These are phyloP conservation scores for Suhomyces anneliseae DNA, from an alignment of 1,139 yeast genomes.

Conservation along the genomic window DNA sequence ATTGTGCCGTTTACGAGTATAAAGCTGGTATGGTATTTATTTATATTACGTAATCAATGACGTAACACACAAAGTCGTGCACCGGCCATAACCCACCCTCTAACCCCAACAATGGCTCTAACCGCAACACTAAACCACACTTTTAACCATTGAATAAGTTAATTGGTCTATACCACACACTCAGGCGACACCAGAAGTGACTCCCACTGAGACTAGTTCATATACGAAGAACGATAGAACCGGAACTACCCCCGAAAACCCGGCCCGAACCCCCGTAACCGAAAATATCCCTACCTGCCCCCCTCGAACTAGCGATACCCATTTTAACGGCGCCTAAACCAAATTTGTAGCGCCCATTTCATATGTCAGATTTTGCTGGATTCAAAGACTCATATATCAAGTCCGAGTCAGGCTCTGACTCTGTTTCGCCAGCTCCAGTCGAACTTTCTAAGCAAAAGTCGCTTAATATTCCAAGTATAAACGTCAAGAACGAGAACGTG, in stretches of 20 bases:
- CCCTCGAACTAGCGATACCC: background rate
- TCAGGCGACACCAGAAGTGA: too few species aligned
- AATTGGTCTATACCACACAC: background rate
- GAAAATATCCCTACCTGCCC: background rate
- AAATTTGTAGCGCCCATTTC: background rate
- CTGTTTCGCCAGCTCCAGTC: slow-evolving; percentile 18
- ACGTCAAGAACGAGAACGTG: slow-evolving; percentile 31
- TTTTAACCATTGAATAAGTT: background rate
- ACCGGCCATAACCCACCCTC: background rate
- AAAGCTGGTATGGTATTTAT: too few species aligned
- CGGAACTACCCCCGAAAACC: background rate
- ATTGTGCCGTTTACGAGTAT: too few species aligned
- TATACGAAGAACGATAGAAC: background rate
- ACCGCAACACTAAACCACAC: too few species aligned
- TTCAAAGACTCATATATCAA: slow-evolving; percentile 24
- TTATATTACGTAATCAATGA: background rate
- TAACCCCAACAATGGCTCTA: too few species aligned
- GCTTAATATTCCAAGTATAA: slow-evolving; percentile 29
- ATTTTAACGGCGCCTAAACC: background rate
- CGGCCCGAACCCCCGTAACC: background rate
- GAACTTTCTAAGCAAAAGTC: slow-evolving; percentile 19
- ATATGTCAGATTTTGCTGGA: slow-evolving; percentile 25
- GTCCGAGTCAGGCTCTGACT: slow-evolving; percentile 20
- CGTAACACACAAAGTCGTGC: background rate
- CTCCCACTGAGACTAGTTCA: background rate